These are phyloP conservation scores for Streptanthus diversifolius DNA, from an alignment of 345 rosid genomes.

Conservation along the genomic window DNA sequence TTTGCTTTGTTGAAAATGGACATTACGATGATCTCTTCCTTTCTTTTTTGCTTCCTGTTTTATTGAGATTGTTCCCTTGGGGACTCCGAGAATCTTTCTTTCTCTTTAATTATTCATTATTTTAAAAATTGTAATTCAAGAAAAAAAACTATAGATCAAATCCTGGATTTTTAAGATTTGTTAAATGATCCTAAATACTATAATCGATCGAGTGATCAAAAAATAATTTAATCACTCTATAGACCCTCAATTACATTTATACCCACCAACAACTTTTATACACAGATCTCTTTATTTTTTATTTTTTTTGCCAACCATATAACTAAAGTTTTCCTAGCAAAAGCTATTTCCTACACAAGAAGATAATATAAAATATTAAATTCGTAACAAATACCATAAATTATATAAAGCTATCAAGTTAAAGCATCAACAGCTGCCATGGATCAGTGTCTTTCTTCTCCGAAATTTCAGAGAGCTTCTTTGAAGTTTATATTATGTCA, in stretches of 20 bases:
- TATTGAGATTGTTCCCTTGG: conserved; percentile 23
- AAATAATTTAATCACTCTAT: neutral
- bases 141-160: conserved; percentile 5
- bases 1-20: conserved; percentile 15
- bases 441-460: neutral
- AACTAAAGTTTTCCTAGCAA: too few relatives aligned
- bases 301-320: too few relatives aligned
- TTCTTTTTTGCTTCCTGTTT: neutral
- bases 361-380: too few relatives aligned
- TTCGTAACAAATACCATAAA: too few relatives aligned
- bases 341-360: too few relatives aligned
- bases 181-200: conserved; percentile 1
- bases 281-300: too few relatives aligned
- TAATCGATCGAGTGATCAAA: neutral
- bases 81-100: conserved; percentile 28
- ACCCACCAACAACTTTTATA: too few relatives aligned
- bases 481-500: neutral
- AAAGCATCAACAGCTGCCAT: too few relatives aligned
- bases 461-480: neutral
- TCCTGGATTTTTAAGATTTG: neutral
- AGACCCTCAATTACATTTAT: conserved; percentile 3
- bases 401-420: too few relatives aligned
- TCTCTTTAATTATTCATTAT: neutral
- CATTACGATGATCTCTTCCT: conserved; percentile 21
- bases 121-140: too few relatives aligned